Base-by-base conservation (phyloP, 306 rosid genomes). In the Gillenia trifoliata region DNA sequence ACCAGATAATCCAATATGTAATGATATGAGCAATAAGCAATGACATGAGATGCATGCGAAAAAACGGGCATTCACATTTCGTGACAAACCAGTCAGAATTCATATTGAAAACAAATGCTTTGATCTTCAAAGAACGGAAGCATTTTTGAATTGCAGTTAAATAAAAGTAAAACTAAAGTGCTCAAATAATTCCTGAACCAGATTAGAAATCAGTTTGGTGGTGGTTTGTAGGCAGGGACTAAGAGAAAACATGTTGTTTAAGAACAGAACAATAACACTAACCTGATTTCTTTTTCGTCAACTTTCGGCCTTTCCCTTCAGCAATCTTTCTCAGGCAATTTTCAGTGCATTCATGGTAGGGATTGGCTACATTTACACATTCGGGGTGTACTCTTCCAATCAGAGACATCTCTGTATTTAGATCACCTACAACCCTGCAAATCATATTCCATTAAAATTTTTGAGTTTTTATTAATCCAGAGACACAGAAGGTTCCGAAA, bases 301-400 rank as follows among this genome's bases (percentile, higher is more conserved):
- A 5, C 79, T 81, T 90, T 23, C 78, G 59, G 56, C 82, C 74
- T 78, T 88, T 82, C 77, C 89, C 80, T 70, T 95, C 98, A 57
- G 86, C 86, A 68, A 86, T 82, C 86, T 81, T 92, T 19, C 33
- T 87, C 75, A 79, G 5, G 84, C 99, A 95, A 70, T 66, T 26
- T 1, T 90, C 92, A 11, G 96, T 75, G 80, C 99, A 95, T 81
- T 95, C 93, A 82, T 95, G 99, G 66, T 81, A 95, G 15, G 99
- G 99, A 83, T 95, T 95, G 4, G 88, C 50, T 40, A 80, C 91
- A 84, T 95, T 80, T 0, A 71, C 56, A 82, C 99, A 95, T 69
- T 86, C 82, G 66, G 89, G 78, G 65, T 77, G 80, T 45, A 89
- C 84, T 85, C 68, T 86, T 86, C 77, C 80, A 30, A 74, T 64